phyloP scores from a whole-genome alignment of 441 rosid species.

The Erysimum cheiri region DNA sequence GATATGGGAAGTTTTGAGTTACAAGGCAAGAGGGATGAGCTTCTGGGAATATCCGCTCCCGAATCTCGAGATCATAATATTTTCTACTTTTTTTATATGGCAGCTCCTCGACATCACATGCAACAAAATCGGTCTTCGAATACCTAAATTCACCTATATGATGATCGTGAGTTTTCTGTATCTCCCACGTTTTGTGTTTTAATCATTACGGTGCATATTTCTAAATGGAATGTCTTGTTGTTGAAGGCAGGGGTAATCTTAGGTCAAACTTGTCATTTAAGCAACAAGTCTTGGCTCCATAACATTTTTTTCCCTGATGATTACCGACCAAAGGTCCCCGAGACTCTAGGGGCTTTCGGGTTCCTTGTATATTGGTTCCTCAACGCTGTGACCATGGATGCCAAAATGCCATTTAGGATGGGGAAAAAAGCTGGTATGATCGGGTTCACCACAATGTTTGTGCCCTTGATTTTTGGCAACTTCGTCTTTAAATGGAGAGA shows the following conservation, averaged over 20 bases:
- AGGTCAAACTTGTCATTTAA: constrained; percentile 37
- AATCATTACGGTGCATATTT: background rate
- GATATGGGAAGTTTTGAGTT: constrained; percentile 35
- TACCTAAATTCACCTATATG: constrained; percentile 42
- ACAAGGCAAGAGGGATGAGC: constrained; percentile 13
- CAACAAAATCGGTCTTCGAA: constrained; percentile 38
- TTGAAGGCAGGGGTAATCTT: constrained; percentile 42
- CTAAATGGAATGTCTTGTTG: constrained; percentile 25
- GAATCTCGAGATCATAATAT: constrained; percentile 29
- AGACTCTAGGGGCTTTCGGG: constrained; percentile 45
- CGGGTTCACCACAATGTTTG: constrained; percentile 44
- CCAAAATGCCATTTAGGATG: constrained; percentile 28
- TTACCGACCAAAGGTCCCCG: constrained; percentile 30
- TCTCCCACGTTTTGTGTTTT: background rate
- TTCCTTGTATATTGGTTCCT: constrained; percentile 45
- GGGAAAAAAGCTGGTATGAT: constrained; percentile 45
- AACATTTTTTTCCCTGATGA: constrained; percentile 37
- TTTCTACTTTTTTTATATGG: constrained; percentile 36
- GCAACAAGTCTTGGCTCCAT: constrained; percentile 28
- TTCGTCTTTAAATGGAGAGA: constrained; percentile 13
- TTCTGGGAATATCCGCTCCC: constrained; percentile 46
- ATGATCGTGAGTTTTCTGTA: constrained; percentile 46
- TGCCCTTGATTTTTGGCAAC: constrained; percentile 44
- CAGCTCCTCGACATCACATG: constrained; percentile 23
- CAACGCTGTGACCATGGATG: constrained; percentile 62